These are phyloP conservation scores for Aspergillus candidus DNA, from an alignment of 2,329 filamentous ascomycete species.

Conservation along the genomic window DNA sequence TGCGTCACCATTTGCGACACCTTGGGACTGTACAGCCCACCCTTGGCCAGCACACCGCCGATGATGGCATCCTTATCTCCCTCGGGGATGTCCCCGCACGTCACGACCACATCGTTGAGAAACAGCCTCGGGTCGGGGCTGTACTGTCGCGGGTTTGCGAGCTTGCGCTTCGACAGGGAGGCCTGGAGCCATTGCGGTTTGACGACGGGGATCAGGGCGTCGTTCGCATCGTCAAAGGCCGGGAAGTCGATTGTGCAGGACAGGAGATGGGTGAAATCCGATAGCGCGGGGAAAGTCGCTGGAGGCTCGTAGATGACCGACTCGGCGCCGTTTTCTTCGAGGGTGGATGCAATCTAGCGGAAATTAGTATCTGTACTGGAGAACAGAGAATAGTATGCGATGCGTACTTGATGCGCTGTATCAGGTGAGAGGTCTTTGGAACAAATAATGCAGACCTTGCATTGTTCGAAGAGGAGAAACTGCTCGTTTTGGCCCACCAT, in stretches of 20 bases:
- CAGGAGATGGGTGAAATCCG: conserved; percentile 58
- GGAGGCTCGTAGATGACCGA: conserved; percentile 38
- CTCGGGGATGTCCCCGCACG: conserved; percentile 75
- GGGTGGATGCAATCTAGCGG: conserved; percentile 40
- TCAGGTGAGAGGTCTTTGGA: conserved; percentile 37
- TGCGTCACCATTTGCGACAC: conserved; percentile 76
- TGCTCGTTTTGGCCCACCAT: conserved; percentile 26
- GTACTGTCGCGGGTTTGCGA: conserved; percentile 73
- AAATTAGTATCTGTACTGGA: not conserved
- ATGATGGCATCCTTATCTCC: conserved; percentile 89
- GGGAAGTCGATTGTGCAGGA: conserved; percentile 83
- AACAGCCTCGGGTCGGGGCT: conserved; percentile 89
- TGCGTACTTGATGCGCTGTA: conserved; percentile 36
- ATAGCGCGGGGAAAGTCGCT: conserved; percentile 33
- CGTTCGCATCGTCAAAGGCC: conserved; percentile 69
- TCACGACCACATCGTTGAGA: conserved; percentile 76
- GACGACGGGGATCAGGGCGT: conserved; percentile 76
- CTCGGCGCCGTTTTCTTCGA: conserved; percentile 47
- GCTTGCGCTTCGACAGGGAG: conserved; percentile 63
- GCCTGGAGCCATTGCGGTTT: conserved; percentile 72
- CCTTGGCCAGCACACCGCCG: conserved; percentile 82
- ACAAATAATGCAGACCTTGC: conserved; percentile 42
- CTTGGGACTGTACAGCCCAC: conserved; percentile 69
- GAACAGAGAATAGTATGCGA: conserved; percentile 1
- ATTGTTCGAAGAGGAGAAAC: conserved; percentile 39